phyloP scores from a whole-genome alignment of 2,329 filamentous ascomycete species.

The Leptographium radiaticola region DNA sequence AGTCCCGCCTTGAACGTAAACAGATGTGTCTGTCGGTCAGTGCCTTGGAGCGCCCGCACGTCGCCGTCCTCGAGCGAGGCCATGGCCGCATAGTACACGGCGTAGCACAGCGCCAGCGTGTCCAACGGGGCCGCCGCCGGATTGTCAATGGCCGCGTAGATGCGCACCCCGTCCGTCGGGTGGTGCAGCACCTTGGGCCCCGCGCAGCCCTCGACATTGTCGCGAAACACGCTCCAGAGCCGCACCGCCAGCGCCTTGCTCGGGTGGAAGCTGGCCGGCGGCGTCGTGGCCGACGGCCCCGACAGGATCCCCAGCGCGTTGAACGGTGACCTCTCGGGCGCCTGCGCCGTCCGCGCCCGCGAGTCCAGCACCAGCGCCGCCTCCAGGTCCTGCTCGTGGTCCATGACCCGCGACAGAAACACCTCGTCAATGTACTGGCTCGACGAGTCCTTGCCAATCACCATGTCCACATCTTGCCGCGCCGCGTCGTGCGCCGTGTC shows the following conservation, averaged over 20 bases:
- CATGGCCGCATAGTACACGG: not conserved
- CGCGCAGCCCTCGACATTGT: not conserved
- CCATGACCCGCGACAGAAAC: not conserved
- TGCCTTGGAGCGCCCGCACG: not conserved
- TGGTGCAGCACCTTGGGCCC: not conserved
- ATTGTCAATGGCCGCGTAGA: not conserved
- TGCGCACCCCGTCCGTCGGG: not conserved
- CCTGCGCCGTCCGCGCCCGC: not conserved
- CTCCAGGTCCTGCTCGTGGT: not conserved
- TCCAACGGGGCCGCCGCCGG: not conserved
- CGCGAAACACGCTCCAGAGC: not conserved
- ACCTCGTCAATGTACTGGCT: not conserved
- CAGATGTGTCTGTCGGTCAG: not conserved
- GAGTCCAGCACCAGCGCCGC: not conserved
- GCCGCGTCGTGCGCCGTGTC: no score
- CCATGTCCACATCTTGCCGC: not conserved
- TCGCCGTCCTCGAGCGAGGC: not conserved
- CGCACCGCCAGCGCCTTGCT: not conserved
- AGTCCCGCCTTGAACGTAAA: not conserved
- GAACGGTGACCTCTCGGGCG: not conserved
- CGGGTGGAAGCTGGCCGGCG: not conserved
- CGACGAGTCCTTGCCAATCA: not conserved
- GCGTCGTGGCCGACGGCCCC: not conserved
- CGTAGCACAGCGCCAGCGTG: not conserved
- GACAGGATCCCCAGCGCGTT: not conserved